These are phyloP conservation scores for Gossypium rotundifolium DNA, from an alignment of 345 rosid species.

Conservation along the genomic window DNA sequence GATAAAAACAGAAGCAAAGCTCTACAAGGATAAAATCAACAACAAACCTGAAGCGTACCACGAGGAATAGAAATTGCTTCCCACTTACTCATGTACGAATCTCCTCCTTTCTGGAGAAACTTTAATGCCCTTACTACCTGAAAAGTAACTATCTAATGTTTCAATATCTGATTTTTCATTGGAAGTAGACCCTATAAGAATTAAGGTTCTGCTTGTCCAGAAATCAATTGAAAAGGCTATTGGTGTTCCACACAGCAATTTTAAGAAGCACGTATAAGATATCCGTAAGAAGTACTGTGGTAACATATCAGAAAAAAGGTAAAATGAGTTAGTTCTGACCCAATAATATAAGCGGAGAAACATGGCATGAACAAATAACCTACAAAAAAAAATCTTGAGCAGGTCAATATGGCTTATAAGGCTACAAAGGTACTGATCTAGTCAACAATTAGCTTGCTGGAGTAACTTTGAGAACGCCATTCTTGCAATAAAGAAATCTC, in stretches of 20 bases:
- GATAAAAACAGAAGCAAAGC: slow-evolving; percentile 6
- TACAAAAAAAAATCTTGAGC: slow-evolving; percentile 1
- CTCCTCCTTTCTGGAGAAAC: slow-evolving; percentile 56
- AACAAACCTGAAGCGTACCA: slow-evolving; percentile 95
- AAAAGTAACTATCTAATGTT: slow-evolving; percentile 10
- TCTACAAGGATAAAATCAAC: slow-evolving; percentile 16
- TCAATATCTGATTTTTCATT: slow-evolving; percentile 11
- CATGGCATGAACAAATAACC: background rate
- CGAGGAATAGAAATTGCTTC: slow-evolving; percentile 74
- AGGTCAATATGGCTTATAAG: slow-evolving; percentile 3
- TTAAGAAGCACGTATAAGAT: background rate
- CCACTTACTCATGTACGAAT: slow-evolving; percentile 47
- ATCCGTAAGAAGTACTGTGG: background rate
- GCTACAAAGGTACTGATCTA: background rate
- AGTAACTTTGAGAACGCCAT: background rate
- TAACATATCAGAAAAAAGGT: background rate
- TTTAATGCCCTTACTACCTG: slow-evolving; percentile 87
- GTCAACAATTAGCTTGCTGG: background rate
- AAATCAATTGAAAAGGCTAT: background rate
- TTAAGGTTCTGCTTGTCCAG: background rate
- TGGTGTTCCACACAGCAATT: background rate
- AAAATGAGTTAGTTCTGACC: background rate
- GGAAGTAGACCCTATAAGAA: background rate
- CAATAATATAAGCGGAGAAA: background rate
- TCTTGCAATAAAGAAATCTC: background rate